phyloP scores from a whole-genome alignment of 164 flowering plant species.

The Magnolia kwangsiensis region DNA sequence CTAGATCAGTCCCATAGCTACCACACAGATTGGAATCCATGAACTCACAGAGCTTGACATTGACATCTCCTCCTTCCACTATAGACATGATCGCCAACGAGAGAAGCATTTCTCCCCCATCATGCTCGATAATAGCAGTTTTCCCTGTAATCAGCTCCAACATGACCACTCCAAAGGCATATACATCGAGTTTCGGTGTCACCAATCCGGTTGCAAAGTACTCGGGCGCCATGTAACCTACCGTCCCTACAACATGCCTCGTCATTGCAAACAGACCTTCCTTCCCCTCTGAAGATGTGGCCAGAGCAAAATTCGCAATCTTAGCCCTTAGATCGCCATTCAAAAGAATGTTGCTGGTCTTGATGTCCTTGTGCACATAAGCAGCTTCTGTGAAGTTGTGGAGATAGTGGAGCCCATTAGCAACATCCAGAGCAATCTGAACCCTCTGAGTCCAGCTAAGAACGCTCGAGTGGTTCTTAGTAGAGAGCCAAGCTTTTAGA shows the following conservation, averaged over 20 bases:
- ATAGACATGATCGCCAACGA: neutral
- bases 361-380: slow-evolving; percentile 52
- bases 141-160: slow-evolving; percentile 57
- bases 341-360: slow-evolving; percentile 52
- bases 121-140: slow-evolving; percentile 22
- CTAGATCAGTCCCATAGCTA: slow-evolving; percentile 13
- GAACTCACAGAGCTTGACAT: slow-evolving; percentile 23
- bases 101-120: slow-evolving; percentile 7
- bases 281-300: slow-evolving; percentile 27
- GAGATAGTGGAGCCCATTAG: slow-evolving; percentile 64
- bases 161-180: slow-evolving; percentile 73
- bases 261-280: slow-evolving; percentile 8
- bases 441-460: slow-evolving; percentile 44
- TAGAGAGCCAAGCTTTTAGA: slow-evolving; percentile 46
- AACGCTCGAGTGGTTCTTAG: slow-evolving; percentile 5
- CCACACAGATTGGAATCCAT: slow-evolving; percentile 31
- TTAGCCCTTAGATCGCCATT: slow-evolving; percentile 48
- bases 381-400: slow-evolving; percentile 57
- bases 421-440: slow-evolving; percentile 63
- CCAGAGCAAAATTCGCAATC: slow-evolving; percentile 55
- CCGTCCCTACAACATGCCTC: slow-evolving; percentile 30
- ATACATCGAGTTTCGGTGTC: slow-evolving; percentile 55
- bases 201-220: slow-evolving; percentile 40
- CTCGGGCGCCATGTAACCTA: slow-evolving; percentile 72
- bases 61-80: slow-evolving; percentile 24